Conservation (phyloP, 2,329 filamentous ascomycete species). For the Colletotrichum siamense region DNA sequence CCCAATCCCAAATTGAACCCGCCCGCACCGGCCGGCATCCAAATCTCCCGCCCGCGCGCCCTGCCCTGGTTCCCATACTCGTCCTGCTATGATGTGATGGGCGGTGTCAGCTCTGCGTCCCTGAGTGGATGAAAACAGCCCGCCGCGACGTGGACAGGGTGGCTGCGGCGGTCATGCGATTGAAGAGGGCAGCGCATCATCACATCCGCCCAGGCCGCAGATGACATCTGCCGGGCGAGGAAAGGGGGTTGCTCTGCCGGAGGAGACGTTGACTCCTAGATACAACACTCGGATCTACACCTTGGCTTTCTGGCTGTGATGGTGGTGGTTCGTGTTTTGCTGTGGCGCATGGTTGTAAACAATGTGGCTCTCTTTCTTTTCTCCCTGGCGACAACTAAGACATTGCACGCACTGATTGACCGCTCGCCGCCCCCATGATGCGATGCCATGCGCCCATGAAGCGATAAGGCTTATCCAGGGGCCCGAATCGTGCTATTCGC, state of each 20-base stretch:
- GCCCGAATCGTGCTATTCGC: background rate
- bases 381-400: background rate
- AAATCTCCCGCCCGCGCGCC: background rate
- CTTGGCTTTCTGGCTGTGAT: background rate
- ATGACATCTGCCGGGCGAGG: constrained; percentile 14
- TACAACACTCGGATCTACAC: background rate
- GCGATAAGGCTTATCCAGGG: background rate
- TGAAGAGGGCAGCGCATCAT: background rate
- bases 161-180: constrained; percentile 15
- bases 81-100: constrained; percentile 2
- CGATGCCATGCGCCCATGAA: background rate
- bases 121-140: constrained; percentile 15
- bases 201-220: background rate
- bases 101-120: constrained; percentile 14
- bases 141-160: constrained; percentile 13
- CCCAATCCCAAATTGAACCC: background rate
- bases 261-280: background rate
- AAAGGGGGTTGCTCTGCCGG: background rate
- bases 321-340: background rate
- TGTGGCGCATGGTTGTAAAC: background rate
- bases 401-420: background rate
- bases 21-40: background rate
- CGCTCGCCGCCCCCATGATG: background rate
- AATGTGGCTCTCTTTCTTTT: background rate
- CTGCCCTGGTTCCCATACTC: background rate